Evolutionary conservation across 202 grass and related monocot species (phyloP).

Genomic region (Schoenoplectus tabernaemontani): DNA sequence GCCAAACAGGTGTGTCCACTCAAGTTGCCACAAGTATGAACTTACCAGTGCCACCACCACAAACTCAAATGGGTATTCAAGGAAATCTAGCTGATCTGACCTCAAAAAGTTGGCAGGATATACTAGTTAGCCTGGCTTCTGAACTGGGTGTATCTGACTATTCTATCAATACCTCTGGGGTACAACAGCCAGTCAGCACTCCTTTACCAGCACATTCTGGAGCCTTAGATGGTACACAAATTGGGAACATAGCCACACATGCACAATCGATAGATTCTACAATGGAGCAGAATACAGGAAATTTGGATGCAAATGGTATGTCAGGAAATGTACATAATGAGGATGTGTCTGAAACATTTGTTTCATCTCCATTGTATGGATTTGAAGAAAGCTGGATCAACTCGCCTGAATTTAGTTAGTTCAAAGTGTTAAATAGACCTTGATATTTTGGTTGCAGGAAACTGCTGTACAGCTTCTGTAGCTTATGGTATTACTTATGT

Average conservation of each 20-base stretch:
- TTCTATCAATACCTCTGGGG: background rate
- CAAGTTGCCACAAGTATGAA: conserved; percentile 22
- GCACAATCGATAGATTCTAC: background rate
- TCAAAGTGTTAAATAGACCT: background rate
- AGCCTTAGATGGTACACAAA: background rate
- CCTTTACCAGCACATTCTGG: conserved; percentile 1
- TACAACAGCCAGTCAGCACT: conserved; percentile 19
- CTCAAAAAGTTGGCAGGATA: conserved; percentile 73
- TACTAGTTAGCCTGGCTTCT: conserved; percentile 61
- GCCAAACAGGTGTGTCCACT: conserved; percentile 7
- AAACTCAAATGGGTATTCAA: background rate
- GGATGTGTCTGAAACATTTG: background rate
- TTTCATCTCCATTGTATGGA: conserved; percentile 1
- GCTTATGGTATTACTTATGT: background rate
- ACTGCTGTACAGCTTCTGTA: conserved; percentile 5
- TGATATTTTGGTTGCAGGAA: background rate
- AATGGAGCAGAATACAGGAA: background rate
- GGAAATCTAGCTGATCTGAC: conserved; percentile 35
- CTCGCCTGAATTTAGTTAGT: conserved; percentile 4
- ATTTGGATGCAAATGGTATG: background rate
- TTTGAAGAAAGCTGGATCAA: background rate
- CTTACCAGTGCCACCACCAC: background rate
- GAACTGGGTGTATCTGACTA: conserved; percentile 46
- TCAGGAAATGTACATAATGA: conserved; percentile 1
- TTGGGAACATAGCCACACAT: background rate